phyloP scores from a whole-genome alignment of 73 alveolate genomes.

The Paramecium bursaria region DNA sequence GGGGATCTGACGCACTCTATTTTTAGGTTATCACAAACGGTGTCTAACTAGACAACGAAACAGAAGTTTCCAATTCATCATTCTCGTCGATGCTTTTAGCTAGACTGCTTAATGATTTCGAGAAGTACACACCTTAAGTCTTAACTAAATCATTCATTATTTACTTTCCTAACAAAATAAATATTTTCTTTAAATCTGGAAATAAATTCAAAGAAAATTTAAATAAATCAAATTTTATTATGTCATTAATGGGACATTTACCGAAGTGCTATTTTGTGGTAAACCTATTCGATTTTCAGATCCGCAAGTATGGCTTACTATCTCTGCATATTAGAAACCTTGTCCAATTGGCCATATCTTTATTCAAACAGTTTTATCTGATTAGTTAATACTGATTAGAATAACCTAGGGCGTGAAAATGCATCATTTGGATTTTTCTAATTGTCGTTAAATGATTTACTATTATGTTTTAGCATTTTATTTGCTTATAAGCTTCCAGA shows the following conservation, averaged over 20 bases:
- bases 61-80: no score
- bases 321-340: constrained; percentile 20
- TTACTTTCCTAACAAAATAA: constrained; percentile 18
- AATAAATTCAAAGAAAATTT: neutral
- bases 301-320: constrained; percentile 32
- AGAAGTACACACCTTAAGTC: neutral
- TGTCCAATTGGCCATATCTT: constrained; percentile 12
- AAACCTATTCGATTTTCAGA: constrained; percentile 1
- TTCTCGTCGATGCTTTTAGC: no score
- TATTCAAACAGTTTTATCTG: constrained; percentile 6
- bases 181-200: neutral
- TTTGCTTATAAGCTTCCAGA: constrained; percentile 1
- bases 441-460: neutral
- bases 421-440: constrained; percentile 6
- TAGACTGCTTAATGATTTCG: neutral
- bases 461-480: constrained; percentile 19
- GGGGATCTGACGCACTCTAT: no score
- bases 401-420: neutral
- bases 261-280: neutral
- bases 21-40: no score
- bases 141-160: constrained; percentile 2
- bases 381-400: neutral
- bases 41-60: no score
- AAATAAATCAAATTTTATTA: neutral
- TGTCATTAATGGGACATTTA: constrained; percentile 8